These are phyloP conservation scores for Mycosphaerella arachidis DNA, from an alignment of 2,329 filamentous ascomycete species.

Conservation along the genomic window DNA sequence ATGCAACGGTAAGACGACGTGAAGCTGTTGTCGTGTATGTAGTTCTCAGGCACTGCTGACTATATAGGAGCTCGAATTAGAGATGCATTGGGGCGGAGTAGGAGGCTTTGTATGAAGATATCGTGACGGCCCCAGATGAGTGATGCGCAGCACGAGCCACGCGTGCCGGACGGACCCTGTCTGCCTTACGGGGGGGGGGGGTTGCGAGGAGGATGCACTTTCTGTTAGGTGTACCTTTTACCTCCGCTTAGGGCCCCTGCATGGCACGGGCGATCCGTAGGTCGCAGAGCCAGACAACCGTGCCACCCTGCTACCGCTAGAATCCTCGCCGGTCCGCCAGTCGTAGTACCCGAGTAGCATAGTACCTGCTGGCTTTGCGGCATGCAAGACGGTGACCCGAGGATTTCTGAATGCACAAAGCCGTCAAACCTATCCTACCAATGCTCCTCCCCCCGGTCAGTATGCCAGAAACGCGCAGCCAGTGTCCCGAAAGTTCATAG, in stretches of 20 bases:
- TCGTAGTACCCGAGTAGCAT: constrained; percentile 15
- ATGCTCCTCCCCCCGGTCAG: not conserved
- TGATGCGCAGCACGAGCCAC: constrained; percentile 26
- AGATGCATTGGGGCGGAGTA: constrained; percentile 26
- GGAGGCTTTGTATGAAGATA: constrained; percentile 29
- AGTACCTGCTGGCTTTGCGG: constrained; percentile 46
- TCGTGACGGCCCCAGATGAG: constrained; percentile 21
- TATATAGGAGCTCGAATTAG: constrained; percentile 15
- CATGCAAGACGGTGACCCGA: constrained; percentile 11
- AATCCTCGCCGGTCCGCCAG: not conserved
- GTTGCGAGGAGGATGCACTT: constrained; percentile 16
- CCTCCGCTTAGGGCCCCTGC: constrained; percentile 16
- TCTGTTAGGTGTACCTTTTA: constrained; percentile 15
- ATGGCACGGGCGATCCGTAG: constrained; percentile 13
- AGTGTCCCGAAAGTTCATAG: not conserved
- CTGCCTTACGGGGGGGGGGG: not conserved
- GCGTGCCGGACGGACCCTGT: constrained; percentile 12
- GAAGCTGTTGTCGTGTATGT: constrained; percentile 7
- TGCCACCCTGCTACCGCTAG: constrained; percentile 9
- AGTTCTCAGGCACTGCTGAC: constrained; percentile 11
- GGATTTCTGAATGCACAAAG: not conserved
- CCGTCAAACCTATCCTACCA: not conserved
- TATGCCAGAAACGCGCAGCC: not conserved
- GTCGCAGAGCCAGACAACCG: constrained; percentile 12
- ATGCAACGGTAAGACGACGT: constrained; percentile 7